Base-by-base conservation (phyloP, 1,284 basidiomycete species). In the Inonotus hispidus region DNA sequence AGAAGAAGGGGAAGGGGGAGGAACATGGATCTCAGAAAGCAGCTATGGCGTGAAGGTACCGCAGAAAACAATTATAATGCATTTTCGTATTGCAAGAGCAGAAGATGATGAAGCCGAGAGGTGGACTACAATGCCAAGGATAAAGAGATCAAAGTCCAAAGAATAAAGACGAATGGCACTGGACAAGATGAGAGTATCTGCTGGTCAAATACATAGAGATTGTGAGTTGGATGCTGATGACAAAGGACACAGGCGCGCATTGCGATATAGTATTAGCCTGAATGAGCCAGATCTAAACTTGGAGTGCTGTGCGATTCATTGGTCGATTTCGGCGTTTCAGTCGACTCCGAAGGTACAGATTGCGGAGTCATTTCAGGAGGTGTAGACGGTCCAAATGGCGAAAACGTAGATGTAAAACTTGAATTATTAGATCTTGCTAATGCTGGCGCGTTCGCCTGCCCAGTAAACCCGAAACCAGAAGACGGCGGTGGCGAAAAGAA, bases 401-500 rank as follows among this genome's bases (percentile, higher is more conserved):
- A 64, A 43, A 63, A 64, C 25, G 66, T 47, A n/a, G 50, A 61
- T 14, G 57, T 57, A 58, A 59, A 58, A 39, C 61, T 53, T 50
- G 46, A 49, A 56, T 61, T 62, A 53, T 58, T 35, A 53, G 52
- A 52, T 23, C 58, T 53, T 46, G 57, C 21, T 43, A 60, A 50
- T 35, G 52, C 56, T 37, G 59, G 41, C 45, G 59, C 47, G 59
- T 35, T 60, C 5, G 56, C 13, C 39, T 56, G 53, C 14, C 47
- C 43, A 14, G 59, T 21, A 21, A 57, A 60, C 6, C 39, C 58
- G 50, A 52, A 64, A 29, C 59, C 59, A 39, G 52, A 35, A 25
- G 64, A 62, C 21, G 67, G 65, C 13, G 66, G 63, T 6, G 67
- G 66, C 1, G 67, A 67, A 54, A 68, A 65, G 49, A 68, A 67